Evolutionary conservation across 345 rosid genomes (phyloP).

Genomic region (Camelina neglecta): DNA sequence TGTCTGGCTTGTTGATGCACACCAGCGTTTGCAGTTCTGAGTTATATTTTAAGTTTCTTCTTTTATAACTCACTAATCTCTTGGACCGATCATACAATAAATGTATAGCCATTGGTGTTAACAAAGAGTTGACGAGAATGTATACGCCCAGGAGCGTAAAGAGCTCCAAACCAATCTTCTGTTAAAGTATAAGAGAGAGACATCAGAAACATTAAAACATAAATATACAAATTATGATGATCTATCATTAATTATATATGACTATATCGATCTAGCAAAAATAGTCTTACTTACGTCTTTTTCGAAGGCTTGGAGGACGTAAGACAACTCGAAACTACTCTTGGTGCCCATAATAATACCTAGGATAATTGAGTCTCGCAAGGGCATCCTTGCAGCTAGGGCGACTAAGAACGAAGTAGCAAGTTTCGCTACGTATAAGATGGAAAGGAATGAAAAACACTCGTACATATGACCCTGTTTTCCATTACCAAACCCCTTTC

Average conservation of each 20-base stretch:
- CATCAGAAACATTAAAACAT: neutral
- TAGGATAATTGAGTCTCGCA: slow-evolving; percentile 47
- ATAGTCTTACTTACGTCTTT: slow-evolving; percentile 33
- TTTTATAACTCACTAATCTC: slow-evolving; percentile 50
- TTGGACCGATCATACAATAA: slow-evolving; percentile 48
- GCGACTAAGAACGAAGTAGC: slow-evolving; percentile 37
- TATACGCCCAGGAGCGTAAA: slow-evolving; percentile 29
- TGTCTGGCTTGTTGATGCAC: slow-evolving; percentile 51
- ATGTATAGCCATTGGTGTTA: slow-evolving; percentile 39
- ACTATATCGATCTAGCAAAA: neutral
- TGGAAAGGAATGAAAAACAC: slow-evolving; percentile 17
- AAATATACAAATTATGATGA: slow-evolving; percentile 2
- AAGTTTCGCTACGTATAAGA: slow-evolving; percentile 38
- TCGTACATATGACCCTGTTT: slow-evolving; percentile 14
- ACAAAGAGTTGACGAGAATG: slow-evolving; percentile 30
- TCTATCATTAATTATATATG: neutral
- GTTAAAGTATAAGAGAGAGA: slow-evolving; percentile 27
- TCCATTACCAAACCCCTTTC: neutral
- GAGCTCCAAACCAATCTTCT: slow-evolving; percentile 6
- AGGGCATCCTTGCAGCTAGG: slow-evolving; percentile 48
- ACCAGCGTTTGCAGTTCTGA: slow-evolving; percentile 50
- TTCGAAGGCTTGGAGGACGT: slow-evolving; percentile 4
- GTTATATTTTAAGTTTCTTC: slow-evolving; percentile 36
- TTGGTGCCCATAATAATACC: slow-evolving; percentile 48
- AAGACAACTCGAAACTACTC: slow-evolving; percentile 48